Percentiles rank a stretch among this genome's conserved stretches.
Conservation (phyloP, 2,329 filamentous ascomycete genomes). For the Tolypocladium paradoxum region DNA sequence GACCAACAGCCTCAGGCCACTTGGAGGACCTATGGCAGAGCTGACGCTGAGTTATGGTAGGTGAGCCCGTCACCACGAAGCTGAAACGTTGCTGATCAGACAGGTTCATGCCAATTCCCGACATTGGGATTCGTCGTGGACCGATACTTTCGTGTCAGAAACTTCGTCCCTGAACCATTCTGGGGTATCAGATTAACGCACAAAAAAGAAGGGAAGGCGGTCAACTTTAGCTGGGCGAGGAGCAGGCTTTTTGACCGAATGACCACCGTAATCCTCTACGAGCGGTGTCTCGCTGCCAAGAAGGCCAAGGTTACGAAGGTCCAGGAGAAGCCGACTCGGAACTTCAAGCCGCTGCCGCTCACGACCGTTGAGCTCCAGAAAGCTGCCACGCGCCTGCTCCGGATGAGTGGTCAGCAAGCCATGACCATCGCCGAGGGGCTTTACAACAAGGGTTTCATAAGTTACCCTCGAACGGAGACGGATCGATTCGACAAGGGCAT, state of each 20-base stretch:
- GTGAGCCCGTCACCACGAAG: conserved; percentile 4
- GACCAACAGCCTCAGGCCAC: conserved; percentile 62
- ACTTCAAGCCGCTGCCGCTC: conserved; percentile 85
- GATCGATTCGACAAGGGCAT: conserved; percentile 90
- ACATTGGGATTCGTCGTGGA: conserved; percentile 96
- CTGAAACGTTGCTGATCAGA: conserved; percentile 2
- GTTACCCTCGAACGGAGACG: conserved; percentile 93
- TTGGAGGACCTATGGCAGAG: conserved; percentile 57
- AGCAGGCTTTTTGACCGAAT: conserved; percentile 81
- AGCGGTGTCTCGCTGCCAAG: conserved; percentile 69
- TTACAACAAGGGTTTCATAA: conserved; percentile 93
- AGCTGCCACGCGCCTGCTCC: conserved; percentile 77
- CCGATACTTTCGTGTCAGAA: conserved; percentile 84
- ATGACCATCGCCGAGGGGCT: conserved; percentile 81
- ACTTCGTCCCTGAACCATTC: conserved; percentile 85
- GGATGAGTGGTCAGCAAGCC: conserved; percentile 82
- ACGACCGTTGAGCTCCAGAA: conserved; percentile 97
- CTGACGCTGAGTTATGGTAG: conserved; percentile 72
- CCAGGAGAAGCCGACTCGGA: conserved; percentile 81
- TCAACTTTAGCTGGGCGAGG: conserved; percentile 75
- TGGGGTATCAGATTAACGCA: conserved; percentile 87
- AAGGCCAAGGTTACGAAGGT: conserved; percentile 74
- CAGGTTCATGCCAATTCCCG: conserved; percentile 89
- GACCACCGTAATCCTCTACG: conserved; percentile 69
- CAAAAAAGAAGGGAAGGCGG: conserved; percentile 63